phyloP scores from a whole-genome alignment of 2,329 filamentous ascomycete species.

The Fusarium multiceps region DNA sequence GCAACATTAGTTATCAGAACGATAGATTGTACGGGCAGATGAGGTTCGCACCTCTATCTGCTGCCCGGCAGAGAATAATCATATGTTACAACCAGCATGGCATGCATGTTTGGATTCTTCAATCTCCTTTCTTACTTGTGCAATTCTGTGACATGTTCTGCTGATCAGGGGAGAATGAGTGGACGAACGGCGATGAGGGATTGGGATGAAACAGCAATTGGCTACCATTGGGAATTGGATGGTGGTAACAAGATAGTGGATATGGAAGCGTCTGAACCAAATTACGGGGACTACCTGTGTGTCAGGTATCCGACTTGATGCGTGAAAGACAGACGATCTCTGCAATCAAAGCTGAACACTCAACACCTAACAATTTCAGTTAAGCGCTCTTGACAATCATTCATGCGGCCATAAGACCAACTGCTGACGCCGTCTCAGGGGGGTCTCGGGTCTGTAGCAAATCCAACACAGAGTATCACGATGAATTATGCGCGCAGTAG shows the following conservation, averaged over 20 bases:
- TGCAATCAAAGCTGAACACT: background rate
- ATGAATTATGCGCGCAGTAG: background rate
- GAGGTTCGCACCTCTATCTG: conserved; percentile 52
- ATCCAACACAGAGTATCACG: conserved; percentile 1
- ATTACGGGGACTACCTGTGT: conserved; percentile 2
- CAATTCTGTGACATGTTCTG: conserved; percentile 2
- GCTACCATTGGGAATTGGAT: background rate
- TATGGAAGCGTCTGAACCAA: background rate
- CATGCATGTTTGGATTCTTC: conserved; percentile 38
- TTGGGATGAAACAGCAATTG: conserved; percentile 5
- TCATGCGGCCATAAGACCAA: conserved; percentile 12
- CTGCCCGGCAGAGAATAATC: conserved; percentile 48
- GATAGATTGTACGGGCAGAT: conserved; percentile 54
- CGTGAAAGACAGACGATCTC: conserved; percentile 12
- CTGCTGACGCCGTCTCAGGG: conserved; percentile 14
- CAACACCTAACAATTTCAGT: background rate
- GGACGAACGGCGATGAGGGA: background rate
- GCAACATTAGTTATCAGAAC: conserved; percentile 45
- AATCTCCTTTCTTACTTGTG: conserved; percentile 7
- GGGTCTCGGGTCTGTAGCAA: conserved; percentile 15
- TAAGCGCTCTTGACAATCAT: conserved; percentile 13
- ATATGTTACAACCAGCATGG: conserved; percentile 48
- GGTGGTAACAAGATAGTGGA: background rate
- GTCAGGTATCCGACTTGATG: conserved; percentile 26
- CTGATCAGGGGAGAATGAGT: background rate